phyloP scores from a whole-genome alignment of 139 green algal species.

The Chlorella sp. region DNA sequence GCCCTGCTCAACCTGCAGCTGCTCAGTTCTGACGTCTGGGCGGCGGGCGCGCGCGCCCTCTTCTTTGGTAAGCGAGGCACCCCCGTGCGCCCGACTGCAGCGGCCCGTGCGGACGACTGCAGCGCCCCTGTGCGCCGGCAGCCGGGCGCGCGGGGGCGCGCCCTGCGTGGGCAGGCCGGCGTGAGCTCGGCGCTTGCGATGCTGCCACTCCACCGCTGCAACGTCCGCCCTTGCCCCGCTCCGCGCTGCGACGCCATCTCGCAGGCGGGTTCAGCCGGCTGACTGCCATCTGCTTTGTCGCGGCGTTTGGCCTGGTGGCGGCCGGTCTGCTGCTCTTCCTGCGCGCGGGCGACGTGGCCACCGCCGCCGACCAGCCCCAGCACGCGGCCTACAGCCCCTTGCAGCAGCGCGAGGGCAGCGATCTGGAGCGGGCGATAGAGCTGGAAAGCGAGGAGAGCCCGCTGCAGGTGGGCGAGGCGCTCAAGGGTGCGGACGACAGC shows the following conservation, averaged over 20 bases:
- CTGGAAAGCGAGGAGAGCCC: too few species aligned
- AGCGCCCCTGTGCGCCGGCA: not conserved
- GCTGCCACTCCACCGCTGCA: too few species aligned
- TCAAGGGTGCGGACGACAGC: too few species aligned
- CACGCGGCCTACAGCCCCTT: too few species aligned
- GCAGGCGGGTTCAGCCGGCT: slow-evolving; percentile 29
- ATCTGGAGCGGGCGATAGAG: too few species aligned
- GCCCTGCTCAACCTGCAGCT: slow-evolving; percentile 81
- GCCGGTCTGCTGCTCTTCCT: slow-evolving; percentile 32
- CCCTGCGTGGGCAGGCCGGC: not conserved
- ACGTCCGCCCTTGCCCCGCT: too few species aligned
- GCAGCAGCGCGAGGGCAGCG: too few species aligned
- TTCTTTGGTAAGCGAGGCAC: slow-evolving; percentile 53
- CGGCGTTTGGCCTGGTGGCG: slow-evolving; percentile 22
- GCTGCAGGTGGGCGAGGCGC: too few species aligned
- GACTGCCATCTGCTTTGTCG: slow-evolving; percentile 22
- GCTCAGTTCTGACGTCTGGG: slow-evolving; percentile 74
- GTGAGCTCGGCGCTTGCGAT: not conserved
- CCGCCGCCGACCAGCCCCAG: too few species aligned
- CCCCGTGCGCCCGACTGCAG: not conserved
- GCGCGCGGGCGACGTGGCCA: slow-evolving; percentile 14
- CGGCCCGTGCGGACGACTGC: not conserved
- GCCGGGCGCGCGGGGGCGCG: too few species aligned
- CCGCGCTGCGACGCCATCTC: too few species aligned
- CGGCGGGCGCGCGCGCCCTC: slow-evolving; percentile 43